These are phyloP conservation scores for Nitzschia palea DNA, from an alignment of 108 stramenopile species.

Conservation along the genomic window DNA sequence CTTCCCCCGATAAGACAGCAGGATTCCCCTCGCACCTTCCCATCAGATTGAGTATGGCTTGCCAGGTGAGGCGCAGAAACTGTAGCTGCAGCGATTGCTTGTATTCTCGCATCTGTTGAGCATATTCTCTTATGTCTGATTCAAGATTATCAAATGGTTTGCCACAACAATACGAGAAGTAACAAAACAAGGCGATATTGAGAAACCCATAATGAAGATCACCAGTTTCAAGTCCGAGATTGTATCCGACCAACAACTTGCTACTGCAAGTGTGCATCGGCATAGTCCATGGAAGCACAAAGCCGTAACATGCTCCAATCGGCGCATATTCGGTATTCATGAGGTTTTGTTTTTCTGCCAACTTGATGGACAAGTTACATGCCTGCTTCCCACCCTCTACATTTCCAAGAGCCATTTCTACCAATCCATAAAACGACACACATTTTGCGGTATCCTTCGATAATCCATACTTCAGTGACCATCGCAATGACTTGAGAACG, in stretches of 20 bases:
- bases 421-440: not conserved
- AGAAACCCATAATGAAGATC: conserved; percentile 28
- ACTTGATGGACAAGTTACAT: not conserved
- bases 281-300: conserved; percentile 10
- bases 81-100: conserved; percentile 1
- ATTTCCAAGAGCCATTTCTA: conserved; percentile 10
- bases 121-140: conserved; percentile 4
- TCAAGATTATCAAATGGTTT: conserved; percentile 10
- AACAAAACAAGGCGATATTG: conserved; percentile 15
- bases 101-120: conserved; percentile 5
- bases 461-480: conserved; percentile 15
- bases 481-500: conserved; percentile 6
- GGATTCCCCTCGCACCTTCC: conserved; percentile 6
- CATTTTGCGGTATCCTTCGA: conserved; percentile 3
- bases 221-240: conserved; percentile 24
- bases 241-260: conserved; percentile 5
- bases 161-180: conserved; percentile 1
- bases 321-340: conserved; percentile 7
- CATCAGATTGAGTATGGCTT: conserved; percentile 19
- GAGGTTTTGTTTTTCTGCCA: conserved; percentile 8
- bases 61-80: not conserved
- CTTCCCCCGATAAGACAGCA: conserved; percentile 10
- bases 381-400: not conserved
- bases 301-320: not conserved
- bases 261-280: conserved; percentile 1